Evolutionary conservation across 2,329 filamentous ascomycete species (phyloP).

Genomic region (Ascochyta koolunga): DNA sequence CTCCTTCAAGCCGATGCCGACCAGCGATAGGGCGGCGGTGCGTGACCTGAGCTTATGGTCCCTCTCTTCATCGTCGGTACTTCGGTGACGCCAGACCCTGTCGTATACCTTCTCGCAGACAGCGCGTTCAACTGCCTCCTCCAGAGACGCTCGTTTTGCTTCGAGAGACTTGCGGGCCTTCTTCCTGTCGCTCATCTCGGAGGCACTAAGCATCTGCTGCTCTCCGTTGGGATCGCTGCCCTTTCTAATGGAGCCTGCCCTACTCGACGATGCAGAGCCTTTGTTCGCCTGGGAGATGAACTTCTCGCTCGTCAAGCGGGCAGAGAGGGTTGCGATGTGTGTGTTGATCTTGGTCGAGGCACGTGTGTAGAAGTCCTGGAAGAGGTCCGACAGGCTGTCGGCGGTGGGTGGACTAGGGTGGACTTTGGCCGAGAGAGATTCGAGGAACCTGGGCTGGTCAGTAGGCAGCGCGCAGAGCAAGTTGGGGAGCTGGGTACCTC

Average conservation of each 20-base stretch:
- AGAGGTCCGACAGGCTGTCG: constrained; percentile 81
- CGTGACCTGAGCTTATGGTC: constrained; percentile 95
- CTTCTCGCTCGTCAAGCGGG: constrained; percentile 73
- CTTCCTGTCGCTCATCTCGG: constrained; percentile 81
- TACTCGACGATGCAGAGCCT: constrained; percentile 49
- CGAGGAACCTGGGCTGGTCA: constrained; percentile 73
- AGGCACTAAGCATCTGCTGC: constrained; percentile 89
- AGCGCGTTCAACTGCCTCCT: constrained; percentile 89
- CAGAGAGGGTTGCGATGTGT: constrained; percentile 81
- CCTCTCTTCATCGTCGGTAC: constrained; percentile 89
- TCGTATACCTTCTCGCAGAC: constrained; percentile 83
- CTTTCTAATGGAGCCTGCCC: constrained; percentile 47
- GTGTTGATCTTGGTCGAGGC: constrained; percentile 84
- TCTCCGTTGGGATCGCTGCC: constrained; percentile 51
- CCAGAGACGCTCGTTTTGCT: constrained; percentile 74
- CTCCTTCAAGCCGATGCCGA: constrained; percentile 87
- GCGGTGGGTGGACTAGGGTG: constrained; percentile 83
- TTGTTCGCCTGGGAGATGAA: constrained; percentile 39
- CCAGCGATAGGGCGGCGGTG: constrained; percentile 86
- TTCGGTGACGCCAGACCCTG: constrained; percentile 88
- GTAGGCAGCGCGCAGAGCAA: background rate
- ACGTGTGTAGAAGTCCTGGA: constrained; percentile 90
- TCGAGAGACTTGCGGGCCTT: constrained; percentile 79
- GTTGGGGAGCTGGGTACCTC: constrained; percentile 60
- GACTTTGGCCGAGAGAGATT: constrained; percentile 85